Evolutionary conservation across 345 rosid species (phyloP), one percentile per base, ranked within the genome.

Genomic region (Angophora floribunda): DNA sequence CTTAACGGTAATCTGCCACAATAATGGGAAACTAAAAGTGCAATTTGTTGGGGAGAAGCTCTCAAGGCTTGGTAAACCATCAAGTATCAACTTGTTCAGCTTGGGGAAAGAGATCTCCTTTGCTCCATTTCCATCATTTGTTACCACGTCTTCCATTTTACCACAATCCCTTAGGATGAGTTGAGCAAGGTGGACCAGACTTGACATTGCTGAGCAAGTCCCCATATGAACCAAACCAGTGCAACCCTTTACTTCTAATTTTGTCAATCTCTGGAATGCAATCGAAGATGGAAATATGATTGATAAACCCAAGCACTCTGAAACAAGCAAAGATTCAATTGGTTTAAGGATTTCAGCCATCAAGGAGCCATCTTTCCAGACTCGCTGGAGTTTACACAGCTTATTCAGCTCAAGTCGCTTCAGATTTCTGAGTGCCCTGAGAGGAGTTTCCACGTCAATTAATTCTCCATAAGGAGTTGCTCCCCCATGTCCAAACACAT

Each of bases 71-170:
- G 61, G 2, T 55, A 55, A 55, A 7, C 2, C 5, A 0, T 55
- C 61, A 22, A 55, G 61, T 21, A 0, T 21, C 28, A 55, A 0
- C 2, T 0, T 0, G 0, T 0, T 0, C 28, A 55, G 28, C 12
- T 1, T 1, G 12, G 61, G 61, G 12, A 55, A 55, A 55, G 28
- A 55, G 61, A 55, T 55, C 2, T 55, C 61, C 12, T 22, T 11
- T 22, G 0, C 12, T 55, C 28, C 28, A 55, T 22, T 55, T 55
- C 28, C 61, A 55, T 55, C 61, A 55, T 55, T 5, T 55, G 6
- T 55, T 1, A 55, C 61, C 61, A 55, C 28, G 2, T 55, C 61
- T 55, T 55, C 6, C 61, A 55, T 55, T 7, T 4, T 11, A 55
- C 28, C 0, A 0, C 61, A 55, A 7, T 22, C 0, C 3, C 12